Conservation (phyloP, 352 stramenopile species). For the Phytophthora gonapodyides region DNA sequence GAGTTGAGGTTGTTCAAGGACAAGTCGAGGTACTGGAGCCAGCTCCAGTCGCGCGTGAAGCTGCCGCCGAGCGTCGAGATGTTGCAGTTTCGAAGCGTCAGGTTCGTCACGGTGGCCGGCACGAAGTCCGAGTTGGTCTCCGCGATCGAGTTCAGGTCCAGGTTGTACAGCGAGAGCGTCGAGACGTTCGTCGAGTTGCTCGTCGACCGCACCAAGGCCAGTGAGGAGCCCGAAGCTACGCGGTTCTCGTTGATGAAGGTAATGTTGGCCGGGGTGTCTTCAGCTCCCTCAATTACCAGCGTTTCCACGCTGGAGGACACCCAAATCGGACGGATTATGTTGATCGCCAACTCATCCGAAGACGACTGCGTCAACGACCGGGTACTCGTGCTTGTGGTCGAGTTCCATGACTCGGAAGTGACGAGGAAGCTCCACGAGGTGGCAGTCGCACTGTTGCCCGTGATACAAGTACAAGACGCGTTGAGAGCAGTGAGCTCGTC, state of each 20-base stretch:
- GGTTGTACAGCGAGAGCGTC: conserved; percentile 39
- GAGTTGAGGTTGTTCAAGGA: conserved; percentile 39
- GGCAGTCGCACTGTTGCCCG: conserved; percentile 29
- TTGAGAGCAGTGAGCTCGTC: conserved; percentile 41
- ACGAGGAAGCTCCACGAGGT: conserved; percentile 38
- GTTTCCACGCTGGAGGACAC: conserved; percentile 38
- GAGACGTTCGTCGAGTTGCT: conserved; percentile 35
- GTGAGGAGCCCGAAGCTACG: conserved; percentile 18
- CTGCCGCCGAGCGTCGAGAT: conserved; percentile 35
- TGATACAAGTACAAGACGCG: conserved; percentile 49
- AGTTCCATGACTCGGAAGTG: conserved; percentile 26
- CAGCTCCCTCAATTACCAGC: conserved; percentile 29
- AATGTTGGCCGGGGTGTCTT: conserved; percentile 19
- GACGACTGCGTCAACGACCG: conserved; percentile 31
- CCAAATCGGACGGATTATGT: conserved; percentile 38
- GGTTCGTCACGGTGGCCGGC: conserved; percentile 35
- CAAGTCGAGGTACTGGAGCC: conserved; percentile 45
- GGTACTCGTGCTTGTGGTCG: conserved; percentile 9
- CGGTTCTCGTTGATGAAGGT: conserved; percentile 39
- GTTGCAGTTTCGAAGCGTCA: conserved; percentile 56
- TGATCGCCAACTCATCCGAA: conserved; percentile 29
- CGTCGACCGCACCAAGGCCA: conserved; percentile 29
- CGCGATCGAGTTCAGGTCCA: conserved; percentile 36
- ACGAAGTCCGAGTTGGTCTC: conserved; percentile 35
- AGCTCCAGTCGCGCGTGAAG: conserved; percentile 39